Conservation (phyloP, 2,329 filamentous ascomycete genomes). For the Didymella exigua region DNA sequence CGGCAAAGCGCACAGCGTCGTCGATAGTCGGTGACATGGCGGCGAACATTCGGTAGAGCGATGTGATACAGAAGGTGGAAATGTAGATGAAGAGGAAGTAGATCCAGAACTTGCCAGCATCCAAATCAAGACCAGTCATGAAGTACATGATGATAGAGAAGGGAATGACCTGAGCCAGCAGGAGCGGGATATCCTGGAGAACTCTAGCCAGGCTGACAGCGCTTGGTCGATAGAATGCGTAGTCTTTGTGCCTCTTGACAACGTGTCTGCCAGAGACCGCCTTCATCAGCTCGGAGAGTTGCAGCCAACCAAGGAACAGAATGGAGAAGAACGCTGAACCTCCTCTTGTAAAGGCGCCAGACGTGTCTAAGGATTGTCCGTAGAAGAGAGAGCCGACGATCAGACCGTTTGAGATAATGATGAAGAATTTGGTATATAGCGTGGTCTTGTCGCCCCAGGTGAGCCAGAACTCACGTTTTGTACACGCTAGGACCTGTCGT, state of each 20-base stretch:
- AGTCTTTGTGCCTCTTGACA: constrained; percentile 70
- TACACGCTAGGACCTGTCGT: constrained; percentile 71
- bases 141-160: constrained; percentile 70
- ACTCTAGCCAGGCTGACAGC: constrained; percentile 67
- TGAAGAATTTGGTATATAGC: constrained; percentile 75
- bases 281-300: constrained; percentile 78
- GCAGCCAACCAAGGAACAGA: constrained; percentile 71
- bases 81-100: constrained; percentile 68
- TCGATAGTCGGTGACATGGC: constrained; percentile 68
- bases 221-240: constrained; percentile 72
- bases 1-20: constrained; percentile 68
- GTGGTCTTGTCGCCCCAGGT: constrained; percentile 76
- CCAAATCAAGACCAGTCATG: constrained; percentile 63
- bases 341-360: constrained; percentile 67
- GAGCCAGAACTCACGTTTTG: constrained; percentile 78
- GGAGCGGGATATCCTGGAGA: constrained; percentile 66
- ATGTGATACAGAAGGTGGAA: constrained; percentile 66
- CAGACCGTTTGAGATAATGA: constrained; percentile 74
- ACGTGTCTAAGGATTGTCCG: constrained; percentile 64
- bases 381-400: constrained; percentile 83
- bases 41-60: constrained; percentile 70
- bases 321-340: constrained; percentile 71
- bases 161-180: constrained; percentile 63
- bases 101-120: constrained; percentile 69
- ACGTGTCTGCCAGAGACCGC: constrained; percentile 74